Evolutionary conservation across 129 eudicot genomes (phyloP).

Genomic region (Pulicaria dysenterica): DNA sequence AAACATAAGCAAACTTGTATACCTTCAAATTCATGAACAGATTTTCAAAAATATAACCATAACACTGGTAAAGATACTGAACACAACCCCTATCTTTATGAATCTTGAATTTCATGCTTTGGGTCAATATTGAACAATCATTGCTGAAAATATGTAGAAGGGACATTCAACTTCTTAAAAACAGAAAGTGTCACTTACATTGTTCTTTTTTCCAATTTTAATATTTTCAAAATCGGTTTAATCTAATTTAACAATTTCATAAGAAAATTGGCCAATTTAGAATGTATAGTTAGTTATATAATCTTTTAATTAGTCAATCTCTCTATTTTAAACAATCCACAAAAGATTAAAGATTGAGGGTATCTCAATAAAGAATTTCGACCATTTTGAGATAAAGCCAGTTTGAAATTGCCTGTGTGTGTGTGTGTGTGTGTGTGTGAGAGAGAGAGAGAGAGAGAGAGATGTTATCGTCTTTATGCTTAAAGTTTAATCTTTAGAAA

Average conservation of each 20-base stretch:
- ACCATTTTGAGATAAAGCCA: conserved; percentile 31
- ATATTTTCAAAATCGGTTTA: not conserved
- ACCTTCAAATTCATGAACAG: not conserved
- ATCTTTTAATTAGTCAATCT: conserved; percentile 15
- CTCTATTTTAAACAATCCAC: not conserved
- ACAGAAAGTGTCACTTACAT: conserved; percentile 22
- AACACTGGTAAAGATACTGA: not conserved
- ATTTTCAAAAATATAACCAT: not conserved
- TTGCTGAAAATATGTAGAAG: conserved; percentile 8
- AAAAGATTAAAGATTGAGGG: not conserved
- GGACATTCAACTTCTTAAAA: conserved; percentile 2
- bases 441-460: conserved; percentile 2
- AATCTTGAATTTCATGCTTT: not conserved
- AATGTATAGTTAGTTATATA: not conserved
- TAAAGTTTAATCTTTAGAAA: conserved; percentile 28
- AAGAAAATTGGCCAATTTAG: not conserved
- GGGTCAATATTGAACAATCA: not conserved
- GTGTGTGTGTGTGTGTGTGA: conserved; percentile 13
- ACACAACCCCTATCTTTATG: not conserved
- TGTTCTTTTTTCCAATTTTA: not conserved
- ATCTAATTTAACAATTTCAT: not conserved
- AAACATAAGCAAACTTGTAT: not conserved
- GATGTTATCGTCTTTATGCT: conserved; percentile 21
- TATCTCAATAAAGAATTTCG: not conserved
- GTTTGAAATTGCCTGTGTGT: conserved; percentile 12